phyloP scores from a whole-genome alignment of 768 basidiomycete species.

The Phlegmacium glaucopus region DNA sequence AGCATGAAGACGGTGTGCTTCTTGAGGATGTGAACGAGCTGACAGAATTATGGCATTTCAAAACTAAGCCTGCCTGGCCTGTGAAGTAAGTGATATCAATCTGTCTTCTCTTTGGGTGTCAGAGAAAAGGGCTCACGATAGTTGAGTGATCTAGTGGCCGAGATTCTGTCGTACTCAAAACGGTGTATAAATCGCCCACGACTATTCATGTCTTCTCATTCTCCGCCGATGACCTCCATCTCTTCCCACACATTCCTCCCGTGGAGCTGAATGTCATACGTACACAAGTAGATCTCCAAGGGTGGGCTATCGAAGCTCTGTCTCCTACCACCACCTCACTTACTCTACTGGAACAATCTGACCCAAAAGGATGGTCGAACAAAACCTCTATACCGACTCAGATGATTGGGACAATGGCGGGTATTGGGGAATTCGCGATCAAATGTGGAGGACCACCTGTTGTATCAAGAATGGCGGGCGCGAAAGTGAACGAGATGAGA shows the following conservation, averaged over 20 bases:
- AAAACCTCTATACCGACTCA: slow-evolving; percentile 92
- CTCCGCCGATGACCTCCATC: slow-evolving; percentile 83
- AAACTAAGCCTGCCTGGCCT: slow-evolving; percentile 91
- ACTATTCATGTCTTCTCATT: slow-evolving; percentile 95
- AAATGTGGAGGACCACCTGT: slow-evolving; percentile 93
- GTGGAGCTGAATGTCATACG: slow-evolving; percentile 79
- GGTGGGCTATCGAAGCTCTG: slow-evolving; percentile 94
- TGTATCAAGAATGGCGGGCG: slow-evolving; percentile 79
- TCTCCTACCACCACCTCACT: slow-evolving; percentile 94
- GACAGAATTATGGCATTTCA: slow-evolving; percentile 92
- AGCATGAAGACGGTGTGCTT: slow-evolving; percentile 80
- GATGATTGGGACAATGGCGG: slow-evolving; percentile 86
- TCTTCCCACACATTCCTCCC: slow-evolving; percentile 73
- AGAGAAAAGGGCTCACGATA: too few species aligned
- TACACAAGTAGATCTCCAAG: slow-evolving; percentile 96
- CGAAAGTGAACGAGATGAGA: slow-evolving; percentile 64
- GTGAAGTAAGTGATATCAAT: slow-evolving; percentile 61
- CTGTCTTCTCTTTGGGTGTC: slow-evolving; percentile 4
- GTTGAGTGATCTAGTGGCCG: slow-evolving; percentile 56
- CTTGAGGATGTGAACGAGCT: slow-evolving; percentile 89
- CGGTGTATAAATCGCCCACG: slow-evolving; percentile 94
- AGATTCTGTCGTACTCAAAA: slow-evolving; percentile 87
- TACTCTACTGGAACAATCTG: slow-evolving; percentile 93
- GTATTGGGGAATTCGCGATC: slow-evolving; percentile 94
- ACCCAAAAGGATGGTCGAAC: slow-evolving; percentile 96